A percentile compares a stretch with the other conserved stretches of the same genome.
Evolutionary conservation across 108 stramenopile genomes (phyloP).

Genomic region (Stephanodiscus minutulus): DNA sequence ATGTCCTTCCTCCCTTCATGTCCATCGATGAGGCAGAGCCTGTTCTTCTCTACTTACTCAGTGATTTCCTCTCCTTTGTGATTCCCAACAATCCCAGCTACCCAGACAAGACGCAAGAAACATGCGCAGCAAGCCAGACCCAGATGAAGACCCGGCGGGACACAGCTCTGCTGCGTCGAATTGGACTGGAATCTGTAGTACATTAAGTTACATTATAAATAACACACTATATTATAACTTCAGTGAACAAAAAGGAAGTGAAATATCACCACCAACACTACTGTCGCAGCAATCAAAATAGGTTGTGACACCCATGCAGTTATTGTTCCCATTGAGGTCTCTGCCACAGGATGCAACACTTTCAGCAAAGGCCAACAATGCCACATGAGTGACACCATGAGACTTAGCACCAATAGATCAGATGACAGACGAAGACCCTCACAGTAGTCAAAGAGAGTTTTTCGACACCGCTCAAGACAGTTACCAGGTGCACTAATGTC

Average conservation of each 20-base stretch:
- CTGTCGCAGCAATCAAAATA: conserved; percentile 1
- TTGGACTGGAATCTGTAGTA: no score
- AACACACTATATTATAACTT: not conserved
- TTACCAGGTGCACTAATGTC: not conserved
- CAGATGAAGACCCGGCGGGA: no score
- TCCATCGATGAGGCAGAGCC: no score
- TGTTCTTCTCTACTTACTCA: no score
- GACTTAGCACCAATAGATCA: conserved; percentile 25
- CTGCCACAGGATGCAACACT: conserved; percentile 28
- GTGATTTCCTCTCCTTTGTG: no score
- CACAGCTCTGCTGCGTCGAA: no score
- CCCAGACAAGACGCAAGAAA: no score
- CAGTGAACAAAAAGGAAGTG: conserved; percentile 31
- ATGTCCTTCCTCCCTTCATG: no score
- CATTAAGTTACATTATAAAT: no score
- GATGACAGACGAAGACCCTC: conserved; percentile 11
- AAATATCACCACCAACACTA: conserved; percentile 4
- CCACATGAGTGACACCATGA: conserved; percentile 24
- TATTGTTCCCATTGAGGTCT: conserved; percentile 8
- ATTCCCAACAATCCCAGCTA: no score
- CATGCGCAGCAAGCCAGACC: no score
- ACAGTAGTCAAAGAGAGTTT: conserved; percentile 5
- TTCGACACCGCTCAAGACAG: conserved; percentile 2
- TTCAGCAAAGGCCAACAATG: conserved; percentile 15
- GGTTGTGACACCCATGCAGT: conserved; percentile 17